Conservation (phyloP, 495 filamentous ascomycete genomes). For the Sphaerosporella brunnea region DNA sequence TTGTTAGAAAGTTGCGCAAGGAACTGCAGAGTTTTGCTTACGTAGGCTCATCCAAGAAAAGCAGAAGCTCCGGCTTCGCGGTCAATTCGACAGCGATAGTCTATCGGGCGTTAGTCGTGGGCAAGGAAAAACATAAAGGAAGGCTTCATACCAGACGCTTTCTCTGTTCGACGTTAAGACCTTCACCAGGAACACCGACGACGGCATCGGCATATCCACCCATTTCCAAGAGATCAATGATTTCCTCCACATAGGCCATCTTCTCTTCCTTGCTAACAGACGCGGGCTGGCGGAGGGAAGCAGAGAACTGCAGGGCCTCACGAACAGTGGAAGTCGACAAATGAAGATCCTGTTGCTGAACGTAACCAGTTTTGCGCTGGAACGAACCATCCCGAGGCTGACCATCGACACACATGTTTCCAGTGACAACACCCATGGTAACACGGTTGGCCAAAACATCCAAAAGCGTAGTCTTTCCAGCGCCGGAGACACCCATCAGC, state of each 20-base stretch:
- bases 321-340: constrained; percentile 61
- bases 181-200: constrained; percentile 73
- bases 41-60: too few relatives aligned
- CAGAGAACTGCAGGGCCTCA: constrained; percentile 71
- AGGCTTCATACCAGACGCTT: constrained; percentile 73
- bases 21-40: too few relatives aligned
- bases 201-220: constrained; percentile 71
- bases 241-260: constrained; percentile 70
- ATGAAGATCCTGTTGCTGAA: constrained; percentile 69
- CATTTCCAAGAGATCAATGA: constrained; percentile 82
- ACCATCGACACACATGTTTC: constrained; percentile 61
- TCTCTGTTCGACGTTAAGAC: constrained; percentile 81
- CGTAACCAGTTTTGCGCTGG: constrained; percentile 64
- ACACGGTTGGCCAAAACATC: constrained; percentile 62
- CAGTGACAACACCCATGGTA: constrained; percentile 58
- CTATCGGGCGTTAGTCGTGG: too few relatives aligned
- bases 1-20: too few relatives aligned
- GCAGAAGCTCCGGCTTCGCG: too few relatives aligned
- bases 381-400: constrained; percentile 46
- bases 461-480: constrained; percentile 68
- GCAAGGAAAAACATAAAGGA: constrained; percentile 76
- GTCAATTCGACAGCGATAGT: too few relatives aligned
- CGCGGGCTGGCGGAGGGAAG: constrained; percentile 58
- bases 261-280: constrained; percentile 55
- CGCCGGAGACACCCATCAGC: constrained; percentile 68